Evolutionary conservation across 768 basidiomycete species (phyloP).

Genomic region (Multifurca ochricompacta): DNA sequence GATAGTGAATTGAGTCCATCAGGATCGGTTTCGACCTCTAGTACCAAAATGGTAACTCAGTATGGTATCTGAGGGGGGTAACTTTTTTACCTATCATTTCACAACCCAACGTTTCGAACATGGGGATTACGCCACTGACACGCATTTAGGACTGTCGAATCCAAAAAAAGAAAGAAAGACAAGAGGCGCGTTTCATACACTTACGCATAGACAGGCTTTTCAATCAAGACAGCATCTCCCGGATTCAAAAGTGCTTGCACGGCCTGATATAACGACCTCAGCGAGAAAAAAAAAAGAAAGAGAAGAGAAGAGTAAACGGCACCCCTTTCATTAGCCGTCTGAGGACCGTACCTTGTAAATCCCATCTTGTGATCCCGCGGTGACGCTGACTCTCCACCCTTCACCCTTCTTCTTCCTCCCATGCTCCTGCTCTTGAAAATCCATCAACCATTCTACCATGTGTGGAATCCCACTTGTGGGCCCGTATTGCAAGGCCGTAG

Average conservation of each 20-base stretch:
- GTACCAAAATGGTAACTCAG: background rate
- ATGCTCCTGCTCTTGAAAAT: slow-evolving; percentile 66
- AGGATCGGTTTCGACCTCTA: slow-evolving; percentile 74
- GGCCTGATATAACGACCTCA: slow-evolving; percentile 39
- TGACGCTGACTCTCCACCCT: slow-evolving; percentile 73
- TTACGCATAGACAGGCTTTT: slow-evolving; percentile 73
- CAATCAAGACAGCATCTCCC: slow-evolving; percentile 76
- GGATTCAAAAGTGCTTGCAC: slow-evolving; percentile 63
- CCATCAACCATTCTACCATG: slow-evolving; percentile 61
- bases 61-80: background rate
- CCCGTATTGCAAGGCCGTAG: slow-evolving; percentile 67
- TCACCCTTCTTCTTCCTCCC: slow-evolving; percentile 38
- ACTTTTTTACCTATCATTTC: slow-evolving; percentile 56
- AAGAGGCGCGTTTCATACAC: slow-evolving; percentile 23
- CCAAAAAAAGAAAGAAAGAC: slow-evolving; percentile 15
- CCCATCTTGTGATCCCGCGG: slow-evolving; percentile 83
- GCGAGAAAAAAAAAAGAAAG: background rate
- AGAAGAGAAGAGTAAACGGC: too few relatives aligned
- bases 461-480: slow-evolving; percentile 59
- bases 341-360: slow-evolving; percentile 63
- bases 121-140: slow-evolving; percentile 56
- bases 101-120: slow-evolving; percentile 48
- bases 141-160: background rate
- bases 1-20: slow-evolving; percentile 56
- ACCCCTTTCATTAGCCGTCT: slow-evolving; percentile 30